Evolutionary conservation across 306 rosid species (phyloP).

Genomic region (Ziziphus jujuba): DNA sequence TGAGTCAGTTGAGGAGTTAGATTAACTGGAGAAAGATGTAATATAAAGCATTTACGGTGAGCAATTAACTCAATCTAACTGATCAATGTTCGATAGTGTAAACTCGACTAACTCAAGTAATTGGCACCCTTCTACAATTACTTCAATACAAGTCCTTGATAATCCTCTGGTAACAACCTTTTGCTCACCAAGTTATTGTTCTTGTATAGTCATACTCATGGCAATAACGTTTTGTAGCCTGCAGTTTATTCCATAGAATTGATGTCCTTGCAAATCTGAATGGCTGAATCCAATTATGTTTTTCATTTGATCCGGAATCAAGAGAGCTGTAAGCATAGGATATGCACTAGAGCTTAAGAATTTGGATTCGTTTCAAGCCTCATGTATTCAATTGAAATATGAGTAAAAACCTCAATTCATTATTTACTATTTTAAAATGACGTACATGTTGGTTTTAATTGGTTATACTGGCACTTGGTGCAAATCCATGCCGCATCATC

Average conservation of each 20-base stretch:
- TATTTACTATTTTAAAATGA: too few relatives aligned
- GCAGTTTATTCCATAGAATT: neutral
- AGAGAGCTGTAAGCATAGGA: neutral
- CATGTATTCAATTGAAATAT: too few relatives aligned
- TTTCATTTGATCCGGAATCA: neutral
- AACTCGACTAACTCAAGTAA: constrained; percentile 16
- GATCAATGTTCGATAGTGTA: constrained; percentile 14
- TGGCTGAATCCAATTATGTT: neutral
- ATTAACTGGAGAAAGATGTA: constrained; percentile 27
- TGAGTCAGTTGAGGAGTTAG: constrained; percentile 45
- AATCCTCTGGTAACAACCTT: neutral
- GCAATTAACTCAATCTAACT: constrained; percentile 20
- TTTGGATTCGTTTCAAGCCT: too few relatives aligned
- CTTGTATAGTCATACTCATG: constrained; percentile 5
- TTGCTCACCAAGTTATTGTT: neutral
- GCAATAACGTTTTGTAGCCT: neutral
- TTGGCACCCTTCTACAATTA: constrained; percentile 18
- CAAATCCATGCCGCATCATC: too few relatives aligned
- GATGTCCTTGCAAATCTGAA: neutral
- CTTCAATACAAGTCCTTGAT: constrained; percentile 9
- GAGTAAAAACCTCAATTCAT: too few relatives aligned
- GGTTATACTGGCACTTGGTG: too few relatives aligned
- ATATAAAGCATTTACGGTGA: neutral
- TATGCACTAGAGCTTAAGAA: neutral
- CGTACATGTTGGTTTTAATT: too few relatives aligned